Evolutionary conservation across 1,284 basidiomycete genomes (phyloP), one percentile per base, ranked within the genome.

Genomic region (Erythrobasidium hasegawianum): DNA sequence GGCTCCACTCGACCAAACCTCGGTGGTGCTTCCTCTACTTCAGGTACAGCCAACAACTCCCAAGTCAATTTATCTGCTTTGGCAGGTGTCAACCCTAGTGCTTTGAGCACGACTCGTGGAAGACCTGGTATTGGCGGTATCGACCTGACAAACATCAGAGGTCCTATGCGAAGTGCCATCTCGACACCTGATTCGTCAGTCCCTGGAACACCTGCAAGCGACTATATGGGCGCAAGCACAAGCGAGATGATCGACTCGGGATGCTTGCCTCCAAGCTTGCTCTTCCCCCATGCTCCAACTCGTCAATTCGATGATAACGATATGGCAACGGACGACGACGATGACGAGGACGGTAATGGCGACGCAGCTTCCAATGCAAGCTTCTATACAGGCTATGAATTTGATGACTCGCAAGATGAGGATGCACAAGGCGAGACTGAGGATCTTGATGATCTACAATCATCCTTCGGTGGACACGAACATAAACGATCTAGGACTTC

Each of bases 131-230:
- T 62, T 27, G 45, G 45, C 5, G 68, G 67, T n/a, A 26, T 58
- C 26, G 69, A 59, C 18, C 29, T 68, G n/a, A 27, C 64, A 22
- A 61, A 52, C 14, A 57, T 69, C 43, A 27, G 67, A 38, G 67
- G 64, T 24, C 24, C 47, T 41, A 55, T 47, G 50, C 13, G 50
- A 47, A 24, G 43, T 56, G 39, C 27, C 53, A 18, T 59, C 64
- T 41, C 64, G 58, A 69, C 69, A 11, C 68, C 69, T 18, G 69
- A 70, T 11, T 66, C 68, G 14, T 67, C 64, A 29, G 59, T 66
- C 49, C 68, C 69, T 20, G 68, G 68, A 38, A 69, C 68, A 16
- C 64, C 69, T 14, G 54, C 54, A 27, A 16, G 14, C 54, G 62
- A 65, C 43, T 47, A 53, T 55, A 58, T 43, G 62, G 54, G 54